Conservation (phyloP, 352 stramenopile genomes). For the Achlya hypogyna region DNA sequence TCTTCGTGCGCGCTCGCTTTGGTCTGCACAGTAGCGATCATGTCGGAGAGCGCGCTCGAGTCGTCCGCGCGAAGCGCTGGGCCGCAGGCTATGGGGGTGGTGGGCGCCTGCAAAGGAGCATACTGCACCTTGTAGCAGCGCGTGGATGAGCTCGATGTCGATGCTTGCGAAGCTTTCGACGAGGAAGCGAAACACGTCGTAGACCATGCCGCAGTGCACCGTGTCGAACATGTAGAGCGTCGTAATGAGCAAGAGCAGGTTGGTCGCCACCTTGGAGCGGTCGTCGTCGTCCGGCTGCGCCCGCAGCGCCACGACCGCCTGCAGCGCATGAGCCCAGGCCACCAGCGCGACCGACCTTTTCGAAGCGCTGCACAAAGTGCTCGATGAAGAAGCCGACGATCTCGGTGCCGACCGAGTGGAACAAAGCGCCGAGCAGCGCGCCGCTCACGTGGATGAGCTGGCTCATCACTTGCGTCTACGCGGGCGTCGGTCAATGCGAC, state of each 20-base stretch:
- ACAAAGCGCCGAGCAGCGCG: slow-evolving; percentile 57
- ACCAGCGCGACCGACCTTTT: background rate
- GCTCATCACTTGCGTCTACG: slow-evolving; percentile 63
- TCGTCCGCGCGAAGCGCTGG: slow-evolving; percentile 80
- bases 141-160: slow-evolving; percentile 83
- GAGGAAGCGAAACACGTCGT: slow-evolving; percentile 82
- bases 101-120: background rate
- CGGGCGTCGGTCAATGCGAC: slow-evolving; percentile 17
- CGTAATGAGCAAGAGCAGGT: slow-evolving; percentile 78
- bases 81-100: slow-evolving; percentile 32
- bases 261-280: slow-evolving; percentile 58
- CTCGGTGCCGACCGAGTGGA: slow-evolving; percentile 69
- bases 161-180: slow-evolving; percentile 57
- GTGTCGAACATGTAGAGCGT: slow-evolving; percentile 89
- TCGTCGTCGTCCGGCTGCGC: slow-evolving; percentile 24
- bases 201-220: slow-evolving; percentile 83
- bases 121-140: slow-evolving; percentile 50
- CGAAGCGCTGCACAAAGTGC: slow-evolving; percentile 27
- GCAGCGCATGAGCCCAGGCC: slow-evolving; percentile 33
- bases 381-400: slow-evolving; percentile 77
- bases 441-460: slow-evolving; percentile 66
- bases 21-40: slow-evolving; percentile 73
- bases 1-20: slow-evolving; percentile 42
- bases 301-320: slow-evolving; percentile 30
- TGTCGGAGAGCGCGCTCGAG: slow-evolving; percentile 69